Conservation (phyloP, 805 yeast genomes). For the Candida mattraensis region DNA sequence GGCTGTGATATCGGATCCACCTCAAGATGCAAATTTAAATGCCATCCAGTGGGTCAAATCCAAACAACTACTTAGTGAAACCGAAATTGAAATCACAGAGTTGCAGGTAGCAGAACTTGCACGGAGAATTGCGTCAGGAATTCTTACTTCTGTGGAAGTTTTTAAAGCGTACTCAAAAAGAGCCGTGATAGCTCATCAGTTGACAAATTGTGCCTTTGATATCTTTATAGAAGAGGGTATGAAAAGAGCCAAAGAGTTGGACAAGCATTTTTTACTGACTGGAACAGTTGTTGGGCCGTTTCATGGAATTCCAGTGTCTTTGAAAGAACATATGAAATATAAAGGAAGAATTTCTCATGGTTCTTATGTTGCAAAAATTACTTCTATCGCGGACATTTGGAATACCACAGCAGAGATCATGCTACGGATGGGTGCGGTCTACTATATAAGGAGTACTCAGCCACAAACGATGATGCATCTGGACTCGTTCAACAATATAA, state of each 20-base stretch:
- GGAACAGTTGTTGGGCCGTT: constrained; percentile 61
- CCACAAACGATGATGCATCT: constrained; percentile 53
- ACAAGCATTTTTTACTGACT: constrained; percentile 44
- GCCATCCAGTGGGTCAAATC: constrained; percentile 7
- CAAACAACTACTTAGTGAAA: constrained; percentile 28
- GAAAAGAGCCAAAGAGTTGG: constrained; percentile 53
- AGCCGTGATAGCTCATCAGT: constrained; percentile 56
- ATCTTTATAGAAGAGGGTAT: constrained; percentile 59
- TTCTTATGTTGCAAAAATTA: constrained; percentile 43
- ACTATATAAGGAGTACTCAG: constrained; percentile 54
- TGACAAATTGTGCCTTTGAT: constrained; percentile 41
- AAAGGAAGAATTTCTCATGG: constrained; percentile 48
- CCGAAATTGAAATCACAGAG: constrained; percentile 43
- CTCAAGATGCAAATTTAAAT: no score
- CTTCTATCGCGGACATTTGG: constrained; percentile 32
- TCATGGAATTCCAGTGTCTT: constrained; percentile 57
- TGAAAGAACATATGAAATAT: constrained; percentile 45
- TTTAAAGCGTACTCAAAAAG: constrained; percentile 54
- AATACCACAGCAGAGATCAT: constrained; percentile 40
- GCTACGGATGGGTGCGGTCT: constrained; percentile 49
- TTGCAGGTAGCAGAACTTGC: constrained; percentile 25
- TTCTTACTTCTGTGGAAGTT: constrained; percentile 44
- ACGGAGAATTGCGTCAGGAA: constrained; percentile 23
- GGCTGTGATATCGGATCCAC: no score
- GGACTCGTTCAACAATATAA: constrained; percentile 44